A percentile compares a stretch with the other conserved stretches of the same genome.
phyloP scores from a whole-genome alignment of 2,329 filamentous ascomycete species.

The Phialemoniopsis sp. region DNA sequence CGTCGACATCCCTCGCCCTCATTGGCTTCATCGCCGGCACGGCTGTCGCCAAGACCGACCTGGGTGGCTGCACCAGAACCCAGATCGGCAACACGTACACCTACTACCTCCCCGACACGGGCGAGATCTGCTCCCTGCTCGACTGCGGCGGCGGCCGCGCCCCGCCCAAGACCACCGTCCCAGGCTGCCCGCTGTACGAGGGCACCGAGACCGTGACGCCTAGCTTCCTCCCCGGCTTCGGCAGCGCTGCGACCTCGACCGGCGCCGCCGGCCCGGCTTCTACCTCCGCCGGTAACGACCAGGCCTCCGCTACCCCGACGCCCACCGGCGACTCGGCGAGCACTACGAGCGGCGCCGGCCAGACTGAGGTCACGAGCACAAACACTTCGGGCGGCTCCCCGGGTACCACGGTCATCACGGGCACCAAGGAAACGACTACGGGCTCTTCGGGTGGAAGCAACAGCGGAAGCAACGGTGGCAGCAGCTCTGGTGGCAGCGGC shows the following conservation, averaged over 20 bases:
- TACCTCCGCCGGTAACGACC: not conserved
- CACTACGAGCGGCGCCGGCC: too few species aligned
- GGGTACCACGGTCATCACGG: too few species aligned
- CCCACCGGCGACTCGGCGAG: too few species aligned
- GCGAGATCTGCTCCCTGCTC: constrained; percentile 59
- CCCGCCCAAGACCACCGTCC: constrained; percentile 58
- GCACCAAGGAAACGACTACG: too few species aligned
- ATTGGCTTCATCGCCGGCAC: constrained; percentile 4
- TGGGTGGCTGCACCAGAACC: constrained; percentile 36
- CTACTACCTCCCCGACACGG: constrained; percentile 59
- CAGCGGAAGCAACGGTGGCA: too few species aligned
- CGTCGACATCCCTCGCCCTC: not conserved
- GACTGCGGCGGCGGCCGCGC: constrained; percentile 67
- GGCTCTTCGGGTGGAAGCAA: too few species aligned
- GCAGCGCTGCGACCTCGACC: constrained; percentile 5
- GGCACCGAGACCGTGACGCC: constrained; percentile 53
- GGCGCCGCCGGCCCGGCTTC: constrained; percentile 1
- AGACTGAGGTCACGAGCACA: too few species aligned
- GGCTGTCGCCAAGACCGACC: constrained; percentile 36
- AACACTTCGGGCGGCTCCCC: too few species aligned
- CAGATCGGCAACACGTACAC: constrained; percentile 40
- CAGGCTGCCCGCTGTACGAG: constrained; percentile 52
- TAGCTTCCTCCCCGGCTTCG: constrained; percentile 36
- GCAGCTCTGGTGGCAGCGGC: too few species aligned
- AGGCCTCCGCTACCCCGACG: not conserved